phyloP scores from a whole-genome alignment of 2,329 filamentous ascomycete genomes.

The Penicillium hesseltinei region DNA sequence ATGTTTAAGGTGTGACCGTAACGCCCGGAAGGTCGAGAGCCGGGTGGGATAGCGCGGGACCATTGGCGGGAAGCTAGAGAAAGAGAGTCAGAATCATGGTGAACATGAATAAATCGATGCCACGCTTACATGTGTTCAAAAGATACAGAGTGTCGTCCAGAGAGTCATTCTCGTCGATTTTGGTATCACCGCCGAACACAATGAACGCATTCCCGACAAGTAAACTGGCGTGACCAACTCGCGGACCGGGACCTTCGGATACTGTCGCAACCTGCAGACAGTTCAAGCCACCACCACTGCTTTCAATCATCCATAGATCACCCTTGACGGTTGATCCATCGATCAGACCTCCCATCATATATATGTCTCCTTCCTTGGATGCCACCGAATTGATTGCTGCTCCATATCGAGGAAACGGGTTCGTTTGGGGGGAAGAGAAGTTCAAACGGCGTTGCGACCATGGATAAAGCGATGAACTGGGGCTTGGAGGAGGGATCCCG shows the following conservation, averaged over 20 bases:
- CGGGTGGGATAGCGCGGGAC: constrained; percentile 88
- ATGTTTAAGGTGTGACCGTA: constrained; percentile 98
- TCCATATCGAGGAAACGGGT: constrained; percentile 94
- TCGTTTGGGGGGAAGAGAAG: constrained; percentile 76
- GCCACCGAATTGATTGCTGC: constrained; percentile 89
- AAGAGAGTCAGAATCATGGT: constrained; percentile 30
- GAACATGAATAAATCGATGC: background rate
- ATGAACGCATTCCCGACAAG: constrained; percentile 98
- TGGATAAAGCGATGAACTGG: constrained; percentile 82
- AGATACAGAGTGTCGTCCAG: constrained; percentile 95
- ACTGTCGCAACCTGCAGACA: constrained; percentile 92
- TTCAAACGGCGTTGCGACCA: constrained; percentile 91
- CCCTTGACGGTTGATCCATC: constrained; percentile 95
- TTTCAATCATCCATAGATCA: constrained; percentile 96
- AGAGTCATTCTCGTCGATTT: constrained; percentile 87
- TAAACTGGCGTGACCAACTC: constrained; percentile 90
- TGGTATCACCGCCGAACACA: constrained; percentile 97
- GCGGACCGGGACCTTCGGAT: constrained; percentile 87
- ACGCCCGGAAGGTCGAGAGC: constrained; percentile 79
- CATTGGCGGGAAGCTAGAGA: constrained; percentile 86
- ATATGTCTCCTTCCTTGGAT: constrained; percentile 95
- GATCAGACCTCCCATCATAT: constrained; percentile 95
- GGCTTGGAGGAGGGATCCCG: constrained; percentile 50
- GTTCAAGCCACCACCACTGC: constrained; percentile 73
- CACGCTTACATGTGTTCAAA: constrained; percentile 85